Percentiles rank a stretch among this genome's conserved stretches.
phyloP scores from a whole-genome alignment of 192 early-diverging fungal species.

The Coemansia sp. region DNA sequence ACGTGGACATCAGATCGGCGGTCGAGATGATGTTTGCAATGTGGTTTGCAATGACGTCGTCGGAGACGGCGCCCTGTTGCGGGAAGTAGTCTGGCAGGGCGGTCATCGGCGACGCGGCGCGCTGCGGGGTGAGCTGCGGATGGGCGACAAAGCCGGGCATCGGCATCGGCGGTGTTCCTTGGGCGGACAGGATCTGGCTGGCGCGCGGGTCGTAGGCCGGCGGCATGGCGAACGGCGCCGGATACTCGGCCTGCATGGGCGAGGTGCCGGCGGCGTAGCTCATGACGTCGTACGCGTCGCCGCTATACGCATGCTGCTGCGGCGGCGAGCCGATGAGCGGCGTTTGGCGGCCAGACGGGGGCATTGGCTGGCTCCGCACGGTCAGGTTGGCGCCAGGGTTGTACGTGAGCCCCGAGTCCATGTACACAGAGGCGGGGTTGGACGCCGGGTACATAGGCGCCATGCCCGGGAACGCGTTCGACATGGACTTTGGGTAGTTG shows the following conservation, averaged over 20 bases:
- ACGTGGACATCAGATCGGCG: slow-evolving; percentile 91
- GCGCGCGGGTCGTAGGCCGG: slow-evolving; percentile 47
- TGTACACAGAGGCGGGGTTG: slow-evolving; percentile 42
- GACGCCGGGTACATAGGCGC: slow-evolving; percentile 24
- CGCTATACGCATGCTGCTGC: slow-evolving; percentile 30
- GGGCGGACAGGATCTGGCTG: slow-evolving; percentile 26
- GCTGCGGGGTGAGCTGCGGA: slow-evolving; percentile 10
- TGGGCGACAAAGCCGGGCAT: slow-evolving; percentile 12
- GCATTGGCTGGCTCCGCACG: slow-evolving; percentile 13
- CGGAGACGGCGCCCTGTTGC: slow-evolving; percentile 47
- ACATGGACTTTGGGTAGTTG: slow-evolving; percentile 44
- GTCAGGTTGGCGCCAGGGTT: slow-evolving; percentile 39
- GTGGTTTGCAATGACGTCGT: slow-evolving; percentile 67
- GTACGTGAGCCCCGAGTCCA: slow-evolving; percentile 41
- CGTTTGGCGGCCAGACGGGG: slow-evolving; percentile 23
- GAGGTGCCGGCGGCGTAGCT: slow-evolving; percentile 30
- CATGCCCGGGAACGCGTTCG: slow-evolving; percentile 16
- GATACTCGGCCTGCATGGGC: slow-evolving; percentile 26
- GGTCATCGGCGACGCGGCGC: slow-evolving; percentile 26
- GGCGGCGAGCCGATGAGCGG: slow-evolving; percentile 25
- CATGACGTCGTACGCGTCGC: slow-evolving; percentile 41
- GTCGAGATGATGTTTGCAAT: slow-evolving; percentile 77
- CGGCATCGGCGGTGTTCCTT: not conserved
- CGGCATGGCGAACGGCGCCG: slow-evolving; percentile 19
- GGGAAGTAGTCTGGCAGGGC: slow-evolving; percentile 37